Conservation (phyloP, 306 rosid genomes). For the Rosa chinensis region DNA sequence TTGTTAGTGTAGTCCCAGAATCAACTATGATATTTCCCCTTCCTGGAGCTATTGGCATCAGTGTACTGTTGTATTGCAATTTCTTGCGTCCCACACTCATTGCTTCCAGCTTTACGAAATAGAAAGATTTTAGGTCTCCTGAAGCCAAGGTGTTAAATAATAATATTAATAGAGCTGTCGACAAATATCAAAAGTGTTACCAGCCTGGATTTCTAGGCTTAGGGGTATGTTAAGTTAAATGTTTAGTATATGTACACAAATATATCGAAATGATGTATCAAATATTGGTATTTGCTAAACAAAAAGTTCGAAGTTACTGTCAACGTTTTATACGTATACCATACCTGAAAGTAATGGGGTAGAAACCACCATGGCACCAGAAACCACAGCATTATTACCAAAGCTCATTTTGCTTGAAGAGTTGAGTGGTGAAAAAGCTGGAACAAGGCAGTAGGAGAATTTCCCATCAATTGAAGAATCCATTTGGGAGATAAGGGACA, state of each 20-base stretch:
- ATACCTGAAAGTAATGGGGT: constrained; percentile 9
- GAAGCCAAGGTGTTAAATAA: not conserved
- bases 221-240: too few relatives aligned
- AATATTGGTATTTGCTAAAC: not conserved
- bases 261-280: not conserved
- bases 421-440: not conserved
- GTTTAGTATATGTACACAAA: too few relatives aligned
- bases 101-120: not conserved
- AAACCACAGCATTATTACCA: constrained; percentile 3
- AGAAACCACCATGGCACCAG: not conserved
- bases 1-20: not conserved
- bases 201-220: too few relatives aligned
- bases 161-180: not conserved
- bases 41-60: not conserved
- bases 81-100: constrained; percentile 4
- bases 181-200: too few relatives aligned
- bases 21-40: not conserved
- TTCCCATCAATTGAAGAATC: not conserved
- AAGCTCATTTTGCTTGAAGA: constrained; percentile 13
- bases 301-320: not conserved
- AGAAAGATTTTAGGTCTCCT: constrained; percentile 7
- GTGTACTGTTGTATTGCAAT: not conserved
- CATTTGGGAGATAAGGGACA: not conserved
- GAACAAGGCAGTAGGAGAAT: not conserved
- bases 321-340: not conserved